phyloP scores from a whole-genome alignment of 805 yeast genomes.

The Vanderwaltozyma yarrowii region DNA sequence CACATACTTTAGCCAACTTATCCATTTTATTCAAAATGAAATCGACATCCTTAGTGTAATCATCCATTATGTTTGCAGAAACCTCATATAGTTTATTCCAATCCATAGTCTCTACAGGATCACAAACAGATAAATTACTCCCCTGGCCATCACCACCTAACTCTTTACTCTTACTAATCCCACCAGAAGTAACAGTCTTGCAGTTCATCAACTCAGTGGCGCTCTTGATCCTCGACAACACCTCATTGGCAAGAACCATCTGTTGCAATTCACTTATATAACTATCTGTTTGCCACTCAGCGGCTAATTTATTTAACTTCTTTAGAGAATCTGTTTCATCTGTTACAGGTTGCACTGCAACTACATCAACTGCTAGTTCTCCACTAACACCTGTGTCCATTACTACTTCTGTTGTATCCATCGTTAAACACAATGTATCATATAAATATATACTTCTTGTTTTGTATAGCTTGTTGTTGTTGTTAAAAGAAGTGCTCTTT shows the following conservation, averaged over 20 bases:
- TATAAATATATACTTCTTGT: too few relatives aligned
- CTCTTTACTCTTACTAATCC: too few relatives aligned
- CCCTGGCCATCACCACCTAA: too few relatives aligned
- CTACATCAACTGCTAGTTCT: too few relatives aligned
- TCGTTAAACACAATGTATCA: too few relatives aligned
- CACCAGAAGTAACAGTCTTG: too few relatives aligned
- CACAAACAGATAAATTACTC: neutral
- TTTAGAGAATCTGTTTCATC: too few relatives aligned
- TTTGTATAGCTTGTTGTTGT: too few relatives aligned
- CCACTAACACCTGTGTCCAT: neutral
- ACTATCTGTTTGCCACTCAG: conserved; percentile 18
- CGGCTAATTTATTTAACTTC: conserved; percentile 10
- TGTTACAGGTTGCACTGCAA: too few relatives aligned
- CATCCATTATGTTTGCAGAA: conserved; percentile 23
- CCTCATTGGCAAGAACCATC: conserved; percentile 10
- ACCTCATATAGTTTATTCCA: conserved; percentile 26
- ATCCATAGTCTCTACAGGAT: conserved; percentile 11
- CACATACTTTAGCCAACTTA: conserved; percentile 15
- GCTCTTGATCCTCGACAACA: conserved; percentile 10
- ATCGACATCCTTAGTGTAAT: conserved; percentile 22
- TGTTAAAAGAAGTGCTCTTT: too few relatives aligned
- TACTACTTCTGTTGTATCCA: neutral
- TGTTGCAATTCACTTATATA: conserved; percentile 6
- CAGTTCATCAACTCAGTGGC: conserved; percentile 11
- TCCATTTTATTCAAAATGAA: conserved; percentile 15